phyloP scores from a whole-genome alignment of 2,329 filamentous ascomycete genomes.

The Cercospora zeae-maydis region DNA sequence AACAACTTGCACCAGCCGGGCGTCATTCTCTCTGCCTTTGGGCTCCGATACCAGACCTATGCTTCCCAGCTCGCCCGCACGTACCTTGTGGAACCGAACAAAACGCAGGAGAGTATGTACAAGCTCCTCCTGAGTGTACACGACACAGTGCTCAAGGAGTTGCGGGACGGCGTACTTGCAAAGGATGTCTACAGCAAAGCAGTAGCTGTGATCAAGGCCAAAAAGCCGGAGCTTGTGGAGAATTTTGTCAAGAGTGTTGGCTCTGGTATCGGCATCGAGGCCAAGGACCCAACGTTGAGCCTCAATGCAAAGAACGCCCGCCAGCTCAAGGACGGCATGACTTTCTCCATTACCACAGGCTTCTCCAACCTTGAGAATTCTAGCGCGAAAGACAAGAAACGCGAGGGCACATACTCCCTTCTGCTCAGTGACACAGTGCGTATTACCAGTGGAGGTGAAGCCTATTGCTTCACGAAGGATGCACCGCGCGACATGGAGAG shows the following conservation, averaged over 20 bases:
- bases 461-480: constrained; percentile 88
- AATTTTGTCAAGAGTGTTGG: constrained; percentile 92
- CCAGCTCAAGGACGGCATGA: constrained; percentile 93
- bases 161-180: constrained; percentile 77
- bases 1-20: constrained; percentile 74
- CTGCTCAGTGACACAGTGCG: constrained; percentile 91
- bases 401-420: constrained; percentile 75
- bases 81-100: constrained; percentile 95
- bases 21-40: constrained; percentile 88
- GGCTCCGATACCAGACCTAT: constrained; percentile 93
- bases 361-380: constrained; percentile 87
- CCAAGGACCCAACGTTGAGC: constrained; percentile 75
- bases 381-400: constrained; percentile 82
- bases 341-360: constrained; percentile 82
- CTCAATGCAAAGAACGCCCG: constrained; percentile 84
- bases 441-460: constrained; percentile 66
- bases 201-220: constrained; percentile 71
- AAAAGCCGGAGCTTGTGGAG: constrained; percentile 93
- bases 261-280: constrained; percentile 88
- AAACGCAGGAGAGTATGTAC: constrained; percentile 91
- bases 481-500: constrained; percentile 88
- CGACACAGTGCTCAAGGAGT: constrained; percentile 83
- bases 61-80: constrained; percentile 88
- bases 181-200: constrained; percentile 94
- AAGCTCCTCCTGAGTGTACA: constrained; percentile 82